A percentile compares a stretch with the other conserved stretches of the same genome.
phyloP scores from a whole-genome alignment of 2,329 filamentous ascomycete species.

The Hypoxylon sp. region DNA sequence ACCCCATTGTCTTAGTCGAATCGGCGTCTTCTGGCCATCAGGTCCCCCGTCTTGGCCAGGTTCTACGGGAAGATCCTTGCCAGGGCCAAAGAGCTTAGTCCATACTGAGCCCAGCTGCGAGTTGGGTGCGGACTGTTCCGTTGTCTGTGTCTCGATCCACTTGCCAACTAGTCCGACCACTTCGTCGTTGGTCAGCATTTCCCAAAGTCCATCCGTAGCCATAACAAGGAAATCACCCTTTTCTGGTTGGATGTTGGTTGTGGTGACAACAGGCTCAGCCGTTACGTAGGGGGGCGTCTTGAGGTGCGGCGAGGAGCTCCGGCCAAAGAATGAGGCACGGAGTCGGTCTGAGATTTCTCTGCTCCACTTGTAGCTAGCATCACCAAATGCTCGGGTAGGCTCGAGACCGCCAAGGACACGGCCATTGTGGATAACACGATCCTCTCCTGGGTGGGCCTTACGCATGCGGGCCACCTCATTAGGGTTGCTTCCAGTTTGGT shows the following conservation, averaged over 20 bases:
- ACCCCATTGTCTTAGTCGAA: conserved; percentile 93
- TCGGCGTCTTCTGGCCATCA: conserved; percentile 86
- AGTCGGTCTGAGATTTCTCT: conserved; percentile 86
- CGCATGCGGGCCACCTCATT: conserved; percentile 88
- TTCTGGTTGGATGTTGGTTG: conserved; percentile 89
- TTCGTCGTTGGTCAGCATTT: conserved; percentile 99
- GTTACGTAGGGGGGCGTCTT: conserved; percentile 98
- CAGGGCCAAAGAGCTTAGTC: conserved; percentile 74
- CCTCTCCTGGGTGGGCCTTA: conserved; percentile 89
- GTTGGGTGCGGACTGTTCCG: conserved; percentile 59
- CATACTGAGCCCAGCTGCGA: conserved; percentile 80
- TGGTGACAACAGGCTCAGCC: conserved; percentile 94
- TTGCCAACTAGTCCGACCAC: conserved; percentile 96
- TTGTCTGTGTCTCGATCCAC: conserved; percentile 88
- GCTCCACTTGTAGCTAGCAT: conserved; percentile 97
- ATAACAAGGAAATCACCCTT: conserved; percentile 96
- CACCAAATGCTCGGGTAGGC: conserved; percentile 93
- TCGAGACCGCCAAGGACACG: conserved; percentile 93
- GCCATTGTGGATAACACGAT: conserved; percentile 88
- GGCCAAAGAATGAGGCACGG: conserved; percentile 88
- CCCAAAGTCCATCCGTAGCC: conserved; percentile 97
- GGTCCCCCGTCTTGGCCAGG: conserved; percentile 63
- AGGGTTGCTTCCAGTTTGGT: conserved; percentile 92
- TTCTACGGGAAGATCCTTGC: conserved; percentile 81
- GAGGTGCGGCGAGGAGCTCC: conserved; percentile 80